phyloP scores from a whole-genome alignment of 768 basidiomycete species.

The Rhizopogon rudus region DNA sequence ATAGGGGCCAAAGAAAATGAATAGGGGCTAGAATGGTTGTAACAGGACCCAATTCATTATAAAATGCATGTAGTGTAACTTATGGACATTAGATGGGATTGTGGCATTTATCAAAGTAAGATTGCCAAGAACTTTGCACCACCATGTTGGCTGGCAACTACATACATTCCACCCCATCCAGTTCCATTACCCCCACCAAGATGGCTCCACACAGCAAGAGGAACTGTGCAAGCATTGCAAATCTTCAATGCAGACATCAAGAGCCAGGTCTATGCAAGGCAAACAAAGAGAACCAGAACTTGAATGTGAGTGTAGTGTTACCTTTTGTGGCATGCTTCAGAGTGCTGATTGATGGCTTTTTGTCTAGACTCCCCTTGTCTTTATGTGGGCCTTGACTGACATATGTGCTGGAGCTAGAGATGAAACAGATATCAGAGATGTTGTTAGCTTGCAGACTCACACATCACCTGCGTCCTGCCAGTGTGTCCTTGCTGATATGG shows the following conservation, averaged over 20 bases:
- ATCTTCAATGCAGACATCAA: background rate
- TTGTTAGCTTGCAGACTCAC: too few relatives aligned
- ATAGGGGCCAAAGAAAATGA: too few relatives aligned
- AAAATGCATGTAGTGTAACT: too few relatives aligned
- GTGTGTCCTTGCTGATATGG: too few relatives aligned
- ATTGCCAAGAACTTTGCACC: background rate
- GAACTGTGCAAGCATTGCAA: too few relatives aligned
- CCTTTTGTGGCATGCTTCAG: background rate
- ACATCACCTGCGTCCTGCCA: too few relatives aligned
- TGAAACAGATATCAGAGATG: too few relatives aligned
- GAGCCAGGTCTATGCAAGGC: background rate
- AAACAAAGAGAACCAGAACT: background rate
- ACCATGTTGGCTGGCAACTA: too few relatives aligned
- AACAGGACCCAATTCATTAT: background rate
- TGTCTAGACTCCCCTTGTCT: background rate
- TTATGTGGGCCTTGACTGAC: too few relatives aligned
- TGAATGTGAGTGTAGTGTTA: background rate
- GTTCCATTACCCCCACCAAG: background rate
- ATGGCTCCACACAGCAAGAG: too few relatives aligned
- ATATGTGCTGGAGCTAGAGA: too few relatives aligned
- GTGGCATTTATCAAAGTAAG: background rate
- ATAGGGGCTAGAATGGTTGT: too few relatives aligned
- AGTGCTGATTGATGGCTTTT: background rate
- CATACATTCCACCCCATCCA: background rate
- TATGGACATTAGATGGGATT: background rate